Conservation (phyloP, 2,329 filamentous ascomycete genomes). For the Penicillium sp. region DNA sequence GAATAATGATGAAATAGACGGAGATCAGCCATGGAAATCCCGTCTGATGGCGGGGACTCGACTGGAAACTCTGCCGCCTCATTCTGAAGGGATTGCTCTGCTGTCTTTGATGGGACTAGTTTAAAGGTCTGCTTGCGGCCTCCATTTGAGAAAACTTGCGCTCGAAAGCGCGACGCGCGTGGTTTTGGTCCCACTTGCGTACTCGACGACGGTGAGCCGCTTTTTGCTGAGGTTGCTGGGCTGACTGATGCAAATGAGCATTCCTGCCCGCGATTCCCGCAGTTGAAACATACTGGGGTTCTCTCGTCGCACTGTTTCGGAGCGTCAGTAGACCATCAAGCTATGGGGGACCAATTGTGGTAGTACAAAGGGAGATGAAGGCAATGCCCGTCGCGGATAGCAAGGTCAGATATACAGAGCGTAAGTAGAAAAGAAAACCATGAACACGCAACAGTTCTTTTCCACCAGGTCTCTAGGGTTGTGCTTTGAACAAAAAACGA, state of each 20-base stretch:
- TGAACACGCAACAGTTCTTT: too few species aligned
- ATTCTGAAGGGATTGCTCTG: neutral
- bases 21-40: conserved; percentile 26
- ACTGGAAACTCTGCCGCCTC: conserved; percentile 12
- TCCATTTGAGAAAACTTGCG: conserved; percentile 9
- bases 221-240: conserved; percentile 1
- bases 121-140: conserved; percentile 9
- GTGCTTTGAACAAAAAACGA: too few species aligned
- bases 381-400: too few species aligned
- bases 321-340: conserved; percentile 1
- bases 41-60: conserved; percentile 10
- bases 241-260: conserved; percentile 19
- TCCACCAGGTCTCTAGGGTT: too few species aligned
- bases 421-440: conserved; percentile 2
- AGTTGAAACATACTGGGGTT: conserved; percentile 27
- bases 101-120: conserved; percentile 1
- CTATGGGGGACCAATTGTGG: too few species aligned
- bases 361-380: too few species aligned
- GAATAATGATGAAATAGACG: conserved; percentile 30
- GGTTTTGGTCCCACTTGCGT: neutral
- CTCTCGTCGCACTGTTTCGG: conserved; percentile 30
- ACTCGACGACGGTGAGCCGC: conserved; percentile 2
- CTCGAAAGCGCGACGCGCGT: conserved; percentile 14
- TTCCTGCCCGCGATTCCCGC: conserved; percentile 22
- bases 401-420: neutral